Base-by-base conservation (phyloP, 106 monocot species). In the Platanthera guangdongensis region DNA sequence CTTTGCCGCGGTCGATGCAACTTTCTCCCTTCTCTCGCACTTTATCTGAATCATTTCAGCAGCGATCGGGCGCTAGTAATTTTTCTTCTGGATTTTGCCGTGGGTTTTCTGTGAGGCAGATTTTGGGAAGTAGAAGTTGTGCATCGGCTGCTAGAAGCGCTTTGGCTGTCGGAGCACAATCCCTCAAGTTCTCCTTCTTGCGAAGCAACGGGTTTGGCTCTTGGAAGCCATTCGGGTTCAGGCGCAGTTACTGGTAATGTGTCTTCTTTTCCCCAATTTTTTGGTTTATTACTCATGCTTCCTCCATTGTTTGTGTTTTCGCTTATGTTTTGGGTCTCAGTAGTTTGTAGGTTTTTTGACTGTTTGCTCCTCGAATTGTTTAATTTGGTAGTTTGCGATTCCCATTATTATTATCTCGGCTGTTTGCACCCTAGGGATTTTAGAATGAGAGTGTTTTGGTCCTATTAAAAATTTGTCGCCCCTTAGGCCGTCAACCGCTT, bases 111-210 rank as follows among this genome's bases (percentile, higher is more conserved):
- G 14, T 48, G 16, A 47, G 70, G 46, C 45, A 16, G 46, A 47
- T 47, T 48, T 46, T 70, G 47, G 65, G 65, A 65, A 28, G 70
- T 47, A 70, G 47, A 70, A n/a, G 47, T 47, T 70, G 16, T 48
- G 47, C 16, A 7, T 47, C 70, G 47, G 32, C 70, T 70, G 16
- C 70, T 47, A 6, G 39, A 47, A 70, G 70, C 70, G 47, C 28
- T 65, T 65, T 48, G 16, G n/a, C n/a, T 48, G 70, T 48, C 70
- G 70, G 70, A 16, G n/a, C 70, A 47, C 47, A 70, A 6, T 70
- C 16, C 47, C 70, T 70, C 4, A 70, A 48, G 16, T 70, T 70
- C 70, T 70, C 70, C 15, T 70, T 70, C 70, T n/a, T 70, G 8
- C 70, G 47, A 48, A 70, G 47, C 47, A 70, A 70, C 16, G 70